Evolutionary conservation across 208 protist species (phyloP).

Genomic region (Leishmania martiniquensis): DNA sequence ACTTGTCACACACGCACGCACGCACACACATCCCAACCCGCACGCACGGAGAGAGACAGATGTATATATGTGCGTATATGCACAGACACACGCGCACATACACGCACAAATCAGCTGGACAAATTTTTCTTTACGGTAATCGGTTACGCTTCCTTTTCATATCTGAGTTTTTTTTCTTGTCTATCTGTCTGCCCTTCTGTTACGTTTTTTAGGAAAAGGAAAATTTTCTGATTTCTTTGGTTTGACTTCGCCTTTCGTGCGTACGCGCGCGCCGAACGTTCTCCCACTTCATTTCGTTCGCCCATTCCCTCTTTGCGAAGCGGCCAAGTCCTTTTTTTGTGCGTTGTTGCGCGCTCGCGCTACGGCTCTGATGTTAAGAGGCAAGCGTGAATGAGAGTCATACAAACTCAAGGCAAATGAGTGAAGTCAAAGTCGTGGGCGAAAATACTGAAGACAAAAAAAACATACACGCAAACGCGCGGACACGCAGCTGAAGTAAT

Average conservation of each 20-base stretch:
- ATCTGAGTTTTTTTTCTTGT: too few relatives aligned
- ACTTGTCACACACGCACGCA: neutral
- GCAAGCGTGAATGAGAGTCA: neutral
- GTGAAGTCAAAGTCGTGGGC: neutral
- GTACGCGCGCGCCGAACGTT: too few relatives aligned
- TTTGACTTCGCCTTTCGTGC: neutral
- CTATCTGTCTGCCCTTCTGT: neutral
- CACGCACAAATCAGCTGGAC: neutral
- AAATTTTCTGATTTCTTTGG: neutral
- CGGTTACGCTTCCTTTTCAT: neutral
- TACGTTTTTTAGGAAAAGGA: too few relatives aligned
- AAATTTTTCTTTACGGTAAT: neutral
- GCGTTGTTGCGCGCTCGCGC: neutral
- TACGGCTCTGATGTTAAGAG: neutral
- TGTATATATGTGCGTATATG: neutral
- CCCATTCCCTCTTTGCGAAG: neutral
- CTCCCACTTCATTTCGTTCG: neutral
- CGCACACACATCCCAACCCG: neutral
- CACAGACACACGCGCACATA: neutral
- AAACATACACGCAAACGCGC: neutral
- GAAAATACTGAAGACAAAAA: neutral
- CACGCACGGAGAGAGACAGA: neutral
- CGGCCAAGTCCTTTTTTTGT: neutral
- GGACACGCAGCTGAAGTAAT: conserved; percentile 4
- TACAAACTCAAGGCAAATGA: neutral